Evolutionary conservation across 495 filamentous ascomycete species (phyloP).

Genomic region (Annulohypoxylon bovei): DNA sequence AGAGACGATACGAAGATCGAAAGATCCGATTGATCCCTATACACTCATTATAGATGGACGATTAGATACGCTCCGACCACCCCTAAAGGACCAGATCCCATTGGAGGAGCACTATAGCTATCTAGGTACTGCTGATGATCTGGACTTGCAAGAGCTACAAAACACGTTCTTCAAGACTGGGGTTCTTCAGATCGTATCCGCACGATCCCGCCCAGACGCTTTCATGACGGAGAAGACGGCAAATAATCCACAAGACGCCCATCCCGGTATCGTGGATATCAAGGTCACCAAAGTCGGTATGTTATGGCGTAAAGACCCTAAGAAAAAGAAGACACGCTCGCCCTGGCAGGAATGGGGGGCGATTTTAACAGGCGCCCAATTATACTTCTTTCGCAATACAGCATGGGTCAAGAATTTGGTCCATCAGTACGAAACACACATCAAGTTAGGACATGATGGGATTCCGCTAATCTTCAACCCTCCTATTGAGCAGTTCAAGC

Average conservation of each 20-base stretch:
- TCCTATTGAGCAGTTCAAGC: constrained; percentile 89
- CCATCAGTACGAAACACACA: constrained; percentile 82
- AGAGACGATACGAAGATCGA: constrained; percentile 72
- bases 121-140: constrained; percentile 73
- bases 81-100: constrained; percentile 88
- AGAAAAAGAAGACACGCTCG: constrained; percentile 92
- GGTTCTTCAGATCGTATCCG: constrained; percentile 92
- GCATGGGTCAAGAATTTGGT: constrained; percentile 91
- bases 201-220: constrained; percentile 90
- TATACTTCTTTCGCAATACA: constrained; percentile 96
- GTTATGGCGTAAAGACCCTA: constrained; percentile 93
- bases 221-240: constrained; percentile 88
- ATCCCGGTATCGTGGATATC: constrained; percentile 95
- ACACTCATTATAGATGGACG: constrained; percentile 89
- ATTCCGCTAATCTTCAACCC: constrained; percentile 87
- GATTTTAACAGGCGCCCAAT: constrained; percentile 89
- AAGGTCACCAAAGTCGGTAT: constrained; percentile 96
- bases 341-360: constrained; percentile 99
- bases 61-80: constrained; percentile 82
- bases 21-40: constrained; percentile 94
- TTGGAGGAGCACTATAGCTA: constrained; percentile 93
- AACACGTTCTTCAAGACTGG: constrained; percentile 90
- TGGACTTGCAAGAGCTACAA: constrained; percentile 82
- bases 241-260: constrained; percentile 84
- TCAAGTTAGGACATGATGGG: constrained; percentile 71